Conservation (phyloP, 2,329 filamentous ascomycete genomes). For the Cryphonectria nitschkei region DNA sequence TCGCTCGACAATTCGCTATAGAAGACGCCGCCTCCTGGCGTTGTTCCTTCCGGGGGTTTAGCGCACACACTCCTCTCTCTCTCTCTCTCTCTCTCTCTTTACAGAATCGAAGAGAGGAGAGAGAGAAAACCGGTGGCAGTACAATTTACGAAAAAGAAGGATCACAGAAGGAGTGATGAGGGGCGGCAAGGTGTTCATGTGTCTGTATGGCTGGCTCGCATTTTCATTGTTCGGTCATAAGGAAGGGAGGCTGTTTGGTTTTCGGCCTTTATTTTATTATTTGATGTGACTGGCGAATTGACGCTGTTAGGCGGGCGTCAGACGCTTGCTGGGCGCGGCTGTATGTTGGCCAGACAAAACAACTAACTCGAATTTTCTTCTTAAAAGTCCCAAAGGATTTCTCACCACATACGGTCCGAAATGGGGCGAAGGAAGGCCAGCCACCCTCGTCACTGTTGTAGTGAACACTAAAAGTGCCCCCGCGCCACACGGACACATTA, state of each 20-base stretch:
- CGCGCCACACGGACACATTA: constrained; percentile 8
- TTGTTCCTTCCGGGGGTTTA: not conserved
- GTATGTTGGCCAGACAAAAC: not conserved
- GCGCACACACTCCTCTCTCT: not conserved
- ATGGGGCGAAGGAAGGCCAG: constrained; percentile 11
- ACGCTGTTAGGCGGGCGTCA: constrained; percentile 25
- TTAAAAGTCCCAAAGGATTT: constrained; percentile 5
- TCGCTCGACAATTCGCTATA: not conserved
- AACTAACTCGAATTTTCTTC: not conserved
- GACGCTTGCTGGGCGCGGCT: constrained; percentile 26
- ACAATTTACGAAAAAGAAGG: not conserved
- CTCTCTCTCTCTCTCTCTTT: not conserved
- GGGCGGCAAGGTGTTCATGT: not conserved
- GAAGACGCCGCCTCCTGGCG: not conserved
- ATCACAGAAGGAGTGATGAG: constrained; percentile 12
- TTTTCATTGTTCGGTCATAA: not conserved
- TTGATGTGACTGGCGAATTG: not conserved
- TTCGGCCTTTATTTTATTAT: too few relatives aligned
- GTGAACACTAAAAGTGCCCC: not conserved
- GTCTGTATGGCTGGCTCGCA: not conserved
- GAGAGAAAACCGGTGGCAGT: constrained; percentile 19
- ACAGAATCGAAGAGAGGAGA: not conserved
- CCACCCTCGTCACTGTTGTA: not conserved
- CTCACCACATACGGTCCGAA: constrained; percentile 3
- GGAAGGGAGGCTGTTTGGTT: not conserved